phyloP scores from a whole-genome alignment of 2,329 filamentous ascomycete species.

The Xylaria sp. region DNA sequence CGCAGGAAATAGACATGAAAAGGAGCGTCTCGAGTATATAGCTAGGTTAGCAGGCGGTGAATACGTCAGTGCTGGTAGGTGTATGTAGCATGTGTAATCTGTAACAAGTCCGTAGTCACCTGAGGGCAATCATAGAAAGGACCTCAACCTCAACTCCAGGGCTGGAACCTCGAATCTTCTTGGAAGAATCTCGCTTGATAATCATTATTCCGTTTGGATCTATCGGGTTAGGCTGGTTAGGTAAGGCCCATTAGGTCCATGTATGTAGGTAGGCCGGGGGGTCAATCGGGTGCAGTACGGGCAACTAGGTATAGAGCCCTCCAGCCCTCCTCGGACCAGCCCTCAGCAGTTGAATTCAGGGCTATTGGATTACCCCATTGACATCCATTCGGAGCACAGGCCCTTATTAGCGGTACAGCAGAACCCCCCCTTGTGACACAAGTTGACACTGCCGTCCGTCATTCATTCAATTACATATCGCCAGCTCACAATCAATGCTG shows the following conservation, averaged over 20 bases:
- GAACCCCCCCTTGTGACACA: background rate
- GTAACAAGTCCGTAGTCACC: too few species aligned
- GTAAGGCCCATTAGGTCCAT: background rate
- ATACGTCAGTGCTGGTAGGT: too few species aligned
- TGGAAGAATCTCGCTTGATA: background rate
- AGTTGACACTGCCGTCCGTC: slow-evolving; percentile 18
- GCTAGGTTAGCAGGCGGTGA: too few species aligned
- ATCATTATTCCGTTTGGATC: background rate
- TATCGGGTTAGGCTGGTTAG: too few species aligned
- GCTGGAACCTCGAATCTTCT: too few species aligned
- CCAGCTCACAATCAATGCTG: slow-evolving; percentile 28
- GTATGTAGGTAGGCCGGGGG: background rate
- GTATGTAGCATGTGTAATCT: too few species aligned
- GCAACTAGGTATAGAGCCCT: background rate
- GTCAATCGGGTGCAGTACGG: too few species aligned
- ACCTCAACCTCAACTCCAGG: too few species aligned
- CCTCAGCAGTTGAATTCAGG: background rate
- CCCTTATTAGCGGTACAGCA: slow-evolving; percentile 16
- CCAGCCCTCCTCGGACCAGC: too few species aligned
- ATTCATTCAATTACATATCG: slow-evolving; percentile 31
- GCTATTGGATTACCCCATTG: too few species aligned
- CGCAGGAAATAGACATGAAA: background rate
- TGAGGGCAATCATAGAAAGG: too few species aligned
- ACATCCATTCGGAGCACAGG: background rate
- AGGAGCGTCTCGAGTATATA: slow-evolving; percentile 3